Base-by-base conservation (phyloP, 352 stramenopile genomes). In the Phytopythium cucurbitacearum region DNA sequence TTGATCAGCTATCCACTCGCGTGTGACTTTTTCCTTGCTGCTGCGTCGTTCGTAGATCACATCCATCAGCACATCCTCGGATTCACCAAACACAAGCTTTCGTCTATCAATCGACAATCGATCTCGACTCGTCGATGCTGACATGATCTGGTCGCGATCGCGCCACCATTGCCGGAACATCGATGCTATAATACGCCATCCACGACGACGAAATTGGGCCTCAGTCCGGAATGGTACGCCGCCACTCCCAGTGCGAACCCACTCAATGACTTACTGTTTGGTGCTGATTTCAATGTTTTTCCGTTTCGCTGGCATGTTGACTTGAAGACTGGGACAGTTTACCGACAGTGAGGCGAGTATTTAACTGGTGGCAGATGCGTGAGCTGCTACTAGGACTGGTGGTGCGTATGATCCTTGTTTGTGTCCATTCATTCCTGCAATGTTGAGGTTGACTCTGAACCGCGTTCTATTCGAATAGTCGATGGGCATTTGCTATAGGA, bases 131-230 rank as follows among this genome's bases (percentile, higher is more conserved):
- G 16, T 37, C n/a, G 35, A n/a, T 9, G 42, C 51, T 11, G 34
- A 21, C 12, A n/a, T 33, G 15, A 62, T 62, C 40, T 62, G 11
- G 9, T 62, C 40, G 8, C 56, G 49, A 7, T 62, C 33, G 7
- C 43, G 28, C 56, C 56, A 62, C 56, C 56, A 46, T 12, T 57
- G 12, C 7, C 40, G 21, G 36, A 45, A 56, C 21, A n/a, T 40
- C 4, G 38, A 57, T 21, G 46, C 46, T 2, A 8, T 39, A 12
- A 62, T 44, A 5, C 21, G 38, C 56, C 38, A 62, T 12, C 21
- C 28, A 21, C 7, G 42, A 21, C 5, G 21, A 5, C 40, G 28
- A 51, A 62, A 62, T 21, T 62, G 47, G 2, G 5, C 15, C 16
- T 45, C 35, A 5, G 34, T 40, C 9, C 51, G 51, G 16, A 39